Conservation (phyloP, 495 filamentous ascomycete species). For the Lasiosphaeria hispida region DNA sequence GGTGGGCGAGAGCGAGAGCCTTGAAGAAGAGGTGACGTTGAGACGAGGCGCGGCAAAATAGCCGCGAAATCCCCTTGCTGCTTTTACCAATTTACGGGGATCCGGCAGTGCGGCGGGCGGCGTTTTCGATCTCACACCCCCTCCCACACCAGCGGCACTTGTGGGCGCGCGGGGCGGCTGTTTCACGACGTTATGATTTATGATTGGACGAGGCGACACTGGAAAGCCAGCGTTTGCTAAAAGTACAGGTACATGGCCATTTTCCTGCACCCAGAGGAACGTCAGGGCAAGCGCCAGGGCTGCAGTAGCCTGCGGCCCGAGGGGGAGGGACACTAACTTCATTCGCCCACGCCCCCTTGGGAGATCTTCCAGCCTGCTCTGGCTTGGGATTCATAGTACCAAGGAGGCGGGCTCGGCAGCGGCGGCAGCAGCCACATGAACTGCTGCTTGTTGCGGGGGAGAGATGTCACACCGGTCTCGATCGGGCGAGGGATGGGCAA, state of each 20-base stretch:
- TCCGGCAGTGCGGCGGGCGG: conserved; percentile 28
- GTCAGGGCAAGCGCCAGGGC: conserved; percentile 19
- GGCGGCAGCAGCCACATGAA: neutral
- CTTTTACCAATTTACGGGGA: conserved; percentile 4
- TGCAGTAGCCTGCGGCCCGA: conserved; percentile 18
- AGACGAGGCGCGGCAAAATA: conserved; percentile 24
- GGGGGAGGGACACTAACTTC: conserved; percentile 1
- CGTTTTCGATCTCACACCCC: conserved; percentile 29
- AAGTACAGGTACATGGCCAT: conserved; percentile 30
- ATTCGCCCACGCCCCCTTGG: neutral
- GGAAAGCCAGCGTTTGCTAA: conserved; percentile 27
- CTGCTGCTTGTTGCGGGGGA: neutral
- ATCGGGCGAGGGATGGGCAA: neutral
- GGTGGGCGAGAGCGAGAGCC: conserved; percentile 20
- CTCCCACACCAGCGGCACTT: conserved; percentile 5
- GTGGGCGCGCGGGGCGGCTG: conserved; percentile 21
- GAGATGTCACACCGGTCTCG: conserved; percentile 3
- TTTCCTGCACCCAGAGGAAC: conserved; percentile 13
- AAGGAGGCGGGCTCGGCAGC: conserved; percentile 1
- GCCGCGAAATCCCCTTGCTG: conserved; percentile 13
- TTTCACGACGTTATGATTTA: conserved; percentile 44
- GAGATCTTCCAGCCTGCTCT: neutral
- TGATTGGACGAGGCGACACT: conserved; percentile 42
- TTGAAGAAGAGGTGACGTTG: conserved; percentile 31
- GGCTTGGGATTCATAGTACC: conserved; percentile 1